A percentile compares a stretch with the other conserved stretches of the same genome.
Conservation (phyloP, 257 asterid species). For the Solanum pennellii region DNA sequence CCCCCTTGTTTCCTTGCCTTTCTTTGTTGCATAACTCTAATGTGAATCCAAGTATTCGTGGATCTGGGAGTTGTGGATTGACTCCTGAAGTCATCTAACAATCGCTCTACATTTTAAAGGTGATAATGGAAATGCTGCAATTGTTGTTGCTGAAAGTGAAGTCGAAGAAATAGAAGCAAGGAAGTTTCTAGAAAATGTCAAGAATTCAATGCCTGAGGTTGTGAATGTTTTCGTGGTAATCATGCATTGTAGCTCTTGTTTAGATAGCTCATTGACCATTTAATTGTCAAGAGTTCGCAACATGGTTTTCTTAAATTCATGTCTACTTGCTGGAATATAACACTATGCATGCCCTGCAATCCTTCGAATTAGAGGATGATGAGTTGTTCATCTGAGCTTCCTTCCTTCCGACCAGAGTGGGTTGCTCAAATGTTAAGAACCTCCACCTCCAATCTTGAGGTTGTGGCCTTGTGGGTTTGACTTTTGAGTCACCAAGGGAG, state of each 20-base stretch:
- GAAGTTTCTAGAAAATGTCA: background rate
- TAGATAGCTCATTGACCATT: background rate
- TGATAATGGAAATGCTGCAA: background rate
- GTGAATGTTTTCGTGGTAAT: background rate
- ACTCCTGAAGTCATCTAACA: background rate
- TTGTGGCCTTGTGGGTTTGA: background rate
- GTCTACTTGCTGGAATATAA: background rate
- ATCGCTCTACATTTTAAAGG: background rate
- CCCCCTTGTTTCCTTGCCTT: background rate
- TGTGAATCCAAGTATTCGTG: background rate
- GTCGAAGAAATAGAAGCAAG: background rate
- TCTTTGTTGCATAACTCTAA: background rate
- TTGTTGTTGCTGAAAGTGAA: background rate
- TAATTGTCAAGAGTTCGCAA: background rate
- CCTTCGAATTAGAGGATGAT: background rate
- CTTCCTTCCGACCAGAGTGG: background rate
- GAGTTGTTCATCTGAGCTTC: background rate
- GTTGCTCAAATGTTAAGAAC: background rate
- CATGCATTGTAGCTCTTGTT: background rate
- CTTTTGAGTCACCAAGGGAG: background rate
- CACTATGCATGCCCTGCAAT: background rate
- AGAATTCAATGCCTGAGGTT: background rate
- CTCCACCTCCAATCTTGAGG: background rate
- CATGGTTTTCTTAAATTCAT: background rate
- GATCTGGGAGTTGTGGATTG: background rate